Evolutionary conservation across 2,329 filamentous ascomycete genomes (phyloP), one percentile per base, ranked within the genome.

Genomic region (Coniochaeta sp.): DNA sequence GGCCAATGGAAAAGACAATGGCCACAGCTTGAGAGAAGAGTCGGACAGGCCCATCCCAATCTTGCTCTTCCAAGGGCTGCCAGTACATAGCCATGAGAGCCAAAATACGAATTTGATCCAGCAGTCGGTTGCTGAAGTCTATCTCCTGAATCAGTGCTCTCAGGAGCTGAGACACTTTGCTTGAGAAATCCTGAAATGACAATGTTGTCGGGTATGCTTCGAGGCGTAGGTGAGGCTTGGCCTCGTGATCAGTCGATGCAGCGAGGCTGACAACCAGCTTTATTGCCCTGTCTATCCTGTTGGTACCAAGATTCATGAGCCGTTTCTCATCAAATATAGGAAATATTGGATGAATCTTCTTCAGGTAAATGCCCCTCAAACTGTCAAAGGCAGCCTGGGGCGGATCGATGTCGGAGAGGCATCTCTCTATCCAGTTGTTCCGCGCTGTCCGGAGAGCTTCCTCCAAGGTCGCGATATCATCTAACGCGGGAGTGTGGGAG

Each of bases 341-440:
- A 36, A 68, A 64, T 16, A 68, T 65, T 4, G 67, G 66, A 14
- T 66, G 64, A 6, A 67, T 67, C 34, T 65, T 67, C 5, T 17
- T 26, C 22, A 66, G 47, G 28, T 65, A 68, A 19, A 66, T 47
- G 7, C 62, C 50, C 17, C 62, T 62, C 42, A 68, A 19, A 3
- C 24, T 34, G 30, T 10, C 17, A 16, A 56, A 56, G 17, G 54
- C 54, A 38, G 42, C 55, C 2, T 16, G 2, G n/a, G 63, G 62
- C 2, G 66, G 62, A 9, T 60, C 63, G 14, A 57, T 54, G 22
- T 55, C 62, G 16, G 58, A 38, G 16, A 66, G 44, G 12, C 54
- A 56, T 12, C 54, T 56, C 17, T 56, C 54, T n/a, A 56, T n/a
- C 54, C 54, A 56, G 30, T 38, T 56, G 30, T 38, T 56, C 34